These are phyloP conservation scores for Polygonum aviculare DNA, from an alignment of 148 eudicot species.

Conservation along the genomic window DNA sequence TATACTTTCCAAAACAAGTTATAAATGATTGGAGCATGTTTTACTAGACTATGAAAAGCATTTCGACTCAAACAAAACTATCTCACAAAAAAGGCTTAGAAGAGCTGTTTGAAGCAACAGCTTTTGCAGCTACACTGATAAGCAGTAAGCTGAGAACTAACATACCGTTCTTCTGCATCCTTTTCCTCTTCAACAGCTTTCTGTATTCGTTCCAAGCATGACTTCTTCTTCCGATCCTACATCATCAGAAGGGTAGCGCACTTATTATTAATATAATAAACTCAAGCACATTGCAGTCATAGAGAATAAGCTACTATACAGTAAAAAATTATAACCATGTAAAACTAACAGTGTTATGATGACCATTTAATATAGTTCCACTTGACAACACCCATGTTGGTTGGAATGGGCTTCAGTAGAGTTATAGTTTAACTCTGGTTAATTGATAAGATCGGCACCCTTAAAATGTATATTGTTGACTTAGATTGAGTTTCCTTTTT, in stretches of 20 bases:
- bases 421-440: too few species aligned
- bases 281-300: neutral
- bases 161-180: constrained; percentile 45
- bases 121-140: neutral
- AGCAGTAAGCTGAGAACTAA: neutral
- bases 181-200: constrained; percentile 40
- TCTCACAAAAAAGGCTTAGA: neutral
- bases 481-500: too few species aligned
- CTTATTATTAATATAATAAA: neutral
- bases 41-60: neutral
- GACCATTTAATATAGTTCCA: neutral
- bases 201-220: constrained; percentile 32
- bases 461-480: neutral
- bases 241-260: constrained; percentile 12
- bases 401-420: too few species aligned
- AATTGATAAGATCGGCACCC: neutral
- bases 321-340: neutral
- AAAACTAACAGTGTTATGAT: neutral
- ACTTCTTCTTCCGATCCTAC: constrained; percentile 52
- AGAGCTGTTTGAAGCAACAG: neutral
- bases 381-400: too few species aligned
- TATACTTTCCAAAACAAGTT: constrained; percentile 5
- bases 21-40: neutral
- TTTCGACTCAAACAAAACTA: neutral
- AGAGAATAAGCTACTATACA: neutral